These are phyloP conservation scores for Phoma sp. DNA, from an alignment of 2,329 filamentous ascomycete species.

Conservation along the genomic window DNA sequence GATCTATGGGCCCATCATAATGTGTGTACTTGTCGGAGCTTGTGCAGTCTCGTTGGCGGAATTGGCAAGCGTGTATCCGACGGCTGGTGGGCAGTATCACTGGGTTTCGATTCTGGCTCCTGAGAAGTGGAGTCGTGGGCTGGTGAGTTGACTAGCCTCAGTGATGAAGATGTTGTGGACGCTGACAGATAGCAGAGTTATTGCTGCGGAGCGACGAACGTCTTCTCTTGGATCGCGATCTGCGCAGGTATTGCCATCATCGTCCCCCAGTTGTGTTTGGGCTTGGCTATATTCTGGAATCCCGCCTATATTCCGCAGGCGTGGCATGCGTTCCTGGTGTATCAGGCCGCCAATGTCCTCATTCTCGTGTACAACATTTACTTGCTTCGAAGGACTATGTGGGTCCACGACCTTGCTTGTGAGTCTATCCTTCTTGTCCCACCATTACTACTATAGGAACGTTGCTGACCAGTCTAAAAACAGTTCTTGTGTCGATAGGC, in stretches of 20 bases:
- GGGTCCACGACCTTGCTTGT: slow-evolving; percentile 27
- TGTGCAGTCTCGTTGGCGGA: slow-evolving; percentile 28
- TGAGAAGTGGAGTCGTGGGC: slow-evolving; percentile 24
- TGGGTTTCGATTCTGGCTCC: slow-evolving; percentile 53
- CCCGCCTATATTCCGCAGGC: slow-evolving; percentile 16
- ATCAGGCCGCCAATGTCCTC: slow-evolving; percentile 20
- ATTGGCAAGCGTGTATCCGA: slow-evolving; percentile 45
- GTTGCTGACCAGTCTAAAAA: neutral
- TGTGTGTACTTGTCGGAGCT: slow-evolving; percentile 21
- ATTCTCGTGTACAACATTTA: slow-evolving; percentile 25
- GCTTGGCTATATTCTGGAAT: slow-evolving; percentile 19
- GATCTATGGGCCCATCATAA: slow-evolving; percentile 25
- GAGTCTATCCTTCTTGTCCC: neutral
- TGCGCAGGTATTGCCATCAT: slow-evolving; percentile 28
- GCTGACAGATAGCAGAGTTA: slow-evolving; percentile 19
- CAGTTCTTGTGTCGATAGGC: slow-evolving; percentile 19
- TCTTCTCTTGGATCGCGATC: slow-evolving; percentile 26
- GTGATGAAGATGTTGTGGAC: neutral
- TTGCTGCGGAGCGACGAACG: slow-evolving; percentile 25
- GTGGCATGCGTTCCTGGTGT: slow-evolving; percentile 28
- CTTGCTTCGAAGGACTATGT: slow-evolving; percentile 25
- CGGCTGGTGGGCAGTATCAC: slow-evolving; percentile 33
- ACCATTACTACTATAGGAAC: neutral
- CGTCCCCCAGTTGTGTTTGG: slow-evolving; percentile 19
- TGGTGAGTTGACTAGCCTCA: slow-evolving; percentile 10